Percentiles rank a stretch among this genome's conserved stretches.
phyloP scores from a whole-genome alignment of 2,329 filamentous ascomycete genomes.

The Cercospora sp. region DNA sequence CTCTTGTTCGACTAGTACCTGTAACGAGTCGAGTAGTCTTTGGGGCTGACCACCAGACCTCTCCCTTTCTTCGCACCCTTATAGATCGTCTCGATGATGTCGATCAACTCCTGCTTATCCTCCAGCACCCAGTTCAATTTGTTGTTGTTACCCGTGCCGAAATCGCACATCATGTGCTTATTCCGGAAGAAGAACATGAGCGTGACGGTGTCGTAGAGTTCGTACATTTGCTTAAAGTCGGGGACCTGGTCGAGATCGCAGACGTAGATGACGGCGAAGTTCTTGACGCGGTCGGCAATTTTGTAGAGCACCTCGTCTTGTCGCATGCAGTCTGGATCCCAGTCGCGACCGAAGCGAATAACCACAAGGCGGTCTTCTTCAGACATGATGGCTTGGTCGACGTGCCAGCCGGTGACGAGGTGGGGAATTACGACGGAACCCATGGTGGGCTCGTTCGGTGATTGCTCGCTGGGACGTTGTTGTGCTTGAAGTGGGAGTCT shows the following conservation, averaged over 20 bases:
- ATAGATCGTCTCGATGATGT: conserved; percentile 98
- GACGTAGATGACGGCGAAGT: conserved; percentile 88
- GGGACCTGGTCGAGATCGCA: conserved; percentile 90
- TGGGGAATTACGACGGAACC: conserved; percentile 92
- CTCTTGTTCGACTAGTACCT: conserved; percentile 54
- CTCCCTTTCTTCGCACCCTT: conserved; percentile 97
- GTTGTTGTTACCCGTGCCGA: conserved; percentile 98
- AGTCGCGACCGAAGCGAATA: conserved; percentile 89
- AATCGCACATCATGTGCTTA: conserved; percentile 98
- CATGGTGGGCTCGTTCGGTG: conserved; percentile 45
- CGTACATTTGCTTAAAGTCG: conserved; percentile 96
- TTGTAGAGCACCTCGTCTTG: conserved; percentile 94
- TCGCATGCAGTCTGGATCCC: conserved; percentile 75
- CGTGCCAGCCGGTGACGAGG: conserved; percentile 90
- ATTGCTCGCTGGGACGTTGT: not conserved
- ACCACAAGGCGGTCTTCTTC: conserved; percentile 92
- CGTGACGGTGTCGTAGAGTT: conserved; percentile 76
- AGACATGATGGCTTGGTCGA: conserved; percentile 89
- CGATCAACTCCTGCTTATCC: conserved; percentile 97
- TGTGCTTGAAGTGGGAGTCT: not conserved
- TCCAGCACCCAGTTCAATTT: conserved; percentile 96
- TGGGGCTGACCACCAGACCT: conserved; percentile 93
- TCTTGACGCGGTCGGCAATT: conserved; percentile 91
- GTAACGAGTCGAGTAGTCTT: conserved; percentile 74
- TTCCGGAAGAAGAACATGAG: conserved; percentile 99